phyloP scores from a whole-genome alignment of 1,284 basidiomycete species.

The Ganoderma meredithae region DNA sequence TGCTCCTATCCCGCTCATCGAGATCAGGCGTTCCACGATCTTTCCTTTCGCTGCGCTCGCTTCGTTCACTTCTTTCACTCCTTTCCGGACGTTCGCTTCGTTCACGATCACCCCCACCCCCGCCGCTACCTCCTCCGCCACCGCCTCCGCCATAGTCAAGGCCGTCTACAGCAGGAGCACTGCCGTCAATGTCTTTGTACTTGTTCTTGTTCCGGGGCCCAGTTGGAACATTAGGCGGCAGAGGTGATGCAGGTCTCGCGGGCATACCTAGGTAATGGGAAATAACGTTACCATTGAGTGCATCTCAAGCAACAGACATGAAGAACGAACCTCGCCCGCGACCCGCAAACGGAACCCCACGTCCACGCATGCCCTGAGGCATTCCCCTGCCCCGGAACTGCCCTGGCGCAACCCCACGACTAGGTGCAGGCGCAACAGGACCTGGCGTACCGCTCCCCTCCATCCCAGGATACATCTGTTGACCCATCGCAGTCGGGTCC shows the following conservation, averaged over 20 bases:
- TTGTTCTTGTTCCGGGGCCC: slow-evolving; percentile 87
- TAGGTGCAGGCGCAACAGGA: slow-evolving; percentile 39
- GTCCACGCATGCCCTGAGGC: slow-evolving; percentile 43
- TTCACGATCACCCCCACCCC: slow-evolving; percentile 44
- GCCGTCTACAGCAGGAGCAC: slow-evolving; percentile 82
- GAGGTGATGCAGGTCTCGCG: slow-evolving; percentile 77
- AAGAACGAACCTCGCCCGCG: slow-evolving; percentile 48
- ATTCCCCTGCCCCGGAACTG: slow-evolving; percentile 66
- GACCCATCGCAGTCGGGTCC: slow-evolving; percentile 50
- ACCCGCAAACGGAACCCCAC: slow-evolving; percentile 42
- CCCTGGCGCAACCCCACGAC: slow-evolving; percentile 54
- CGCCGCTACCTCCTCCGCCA: slow-evolving; percentile 45
- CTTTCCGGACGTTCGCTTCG: slow-evolving; percentile 44
- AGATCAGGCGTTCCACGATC: slow-evolving; percentile 35
- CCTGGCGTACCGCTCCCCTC: slow-evolving; percentile 51
- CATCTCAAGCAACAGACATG: slow-evolving; percentile 30
- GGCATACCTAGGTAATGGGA: slow-evolving; percentile 44
- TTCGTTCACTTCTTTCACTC: slow-evolving; percentile 16
- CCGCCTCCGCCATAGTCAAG: slow-evolving; percentile 79
- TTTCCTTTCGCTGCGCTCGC: slow-evolving; percentile 27
- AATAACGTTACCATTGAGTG: background rate
- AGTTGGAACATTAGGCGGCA: slow-evolving; percentile 84
- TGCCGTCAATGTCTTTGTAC: slow-evolving; percentile 85
- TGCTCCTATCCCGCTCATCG: slow-evolving; percentile 39
- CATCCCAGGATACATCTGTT: slow-evolving; percentile 65